phyloP scores from a whole-genome alignment of 1,139 yeast species.

The Geotrichum cucujoidarum region DNA sequence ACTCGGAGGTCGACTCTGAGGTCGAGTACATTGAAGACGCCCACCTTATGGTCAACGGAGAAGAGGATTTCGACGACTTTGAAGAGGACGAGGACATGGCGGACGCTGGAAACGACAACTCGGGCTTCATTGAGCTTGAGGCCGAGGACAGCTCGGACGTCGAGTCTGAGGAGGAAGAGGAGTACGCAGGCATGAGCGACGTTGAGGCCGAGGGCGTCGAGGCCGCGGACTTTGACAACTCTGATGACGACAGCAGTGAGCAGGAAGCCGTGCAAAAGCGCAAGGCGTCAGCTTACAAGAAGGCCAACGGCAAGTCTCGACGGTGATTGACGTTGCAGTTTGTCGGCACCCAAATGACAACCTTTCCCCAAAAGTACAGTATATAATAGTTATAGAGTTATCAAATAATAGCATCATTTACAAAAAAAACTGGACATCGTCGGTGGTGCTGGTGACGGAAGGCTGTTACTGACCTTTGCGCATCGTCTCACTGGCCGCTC shows the following conservation, averaged over 20 bases:
- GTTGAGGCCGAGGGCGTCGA: constrained; percentile 10
- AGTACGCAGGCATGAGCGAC: constrained; percentile 24
- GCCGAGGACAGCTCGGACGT: constrained; percentile 25
- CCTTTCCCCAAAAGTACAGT: no score
- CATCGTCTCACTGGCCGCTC: no score
- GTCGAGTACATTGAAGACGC: constrained; percentile 49
- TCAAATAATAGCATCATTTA: no score
- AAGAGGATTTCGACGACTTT: constrained; percentile 35
- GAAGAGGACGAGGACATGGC: constrained; percentile 30
- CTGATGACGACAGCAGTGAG: constrained; percentile 2
- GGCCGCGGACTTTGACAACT: background rate
- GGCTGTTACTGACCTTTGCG: no score
- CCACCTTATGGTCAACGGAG: constrained; percentile 44
- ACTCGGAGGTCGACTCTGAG: constrained; percentile 38
- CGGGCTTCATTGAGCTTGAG: constrained; percentile 29
- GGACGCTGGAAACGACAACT: constrained; percentile 28
- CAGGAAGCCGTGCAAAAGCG: constrained; percentile 1
- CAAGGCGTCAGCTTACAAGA: no score
- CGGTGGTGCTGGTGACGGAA: no score
- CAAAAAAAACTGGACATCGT: no score
- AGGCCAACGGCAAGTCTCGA: constrained; percentile 3
- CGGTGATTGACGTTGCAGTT: no score
- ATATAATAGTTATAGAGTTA: no score
- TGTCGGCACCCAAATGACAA: no score
- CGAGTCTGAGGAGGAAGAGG: constrained; percentile 29